These are phyloP conservation scores for Monosporascus sp. DNA, from an alignment of 2,329 filamentous ascomycete genomes.

Conservation along the genomic window DNA sequence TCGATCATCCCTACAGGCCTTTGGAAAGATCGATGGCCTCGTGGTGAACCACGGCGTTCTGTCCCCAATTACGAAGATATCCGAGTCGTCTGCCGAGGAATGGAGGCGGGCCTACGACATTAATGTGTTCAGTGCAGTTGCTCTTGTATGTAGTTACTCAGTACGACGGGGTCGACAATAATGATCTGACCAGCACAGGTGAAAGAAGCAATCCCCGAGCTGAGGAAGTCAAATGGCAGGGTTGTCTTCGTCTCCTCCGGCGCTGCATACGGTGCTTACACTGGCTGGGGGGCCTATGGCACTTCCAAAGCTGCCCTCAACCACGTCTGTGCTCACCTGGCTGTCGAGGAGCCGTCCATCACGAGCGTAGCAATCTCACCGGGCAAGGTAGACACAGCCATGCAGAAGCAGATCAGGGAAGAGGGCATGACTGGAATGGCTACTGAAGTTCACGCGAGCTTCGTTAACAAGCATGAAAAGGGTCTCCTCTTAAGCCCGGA, in stretches of 20 bases:
- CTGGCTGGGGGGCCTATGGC: slow-evolving; percentile 76
- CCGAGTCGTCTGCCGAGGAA: slow-evolving; percentile 61
- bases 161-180: background rate
- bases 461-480: slow-evolving; percentile 62
- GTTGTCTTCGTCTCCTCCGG: slow-evolving; percentile 80
- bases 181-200: slow-evolving; percentile 42
- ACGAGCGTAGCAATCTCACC: slow-evolving; percentile 70
- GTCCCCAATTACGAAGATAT: slow-evolving; percentile 68
- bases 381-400: slow-evolving; percentile 81
- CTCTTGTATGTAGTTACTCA: slow-evolving; percentile 52
- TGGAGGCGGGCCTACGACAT: slow-evolving; percentile 76
- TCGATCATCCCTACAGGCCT: slow-evolving; percentile 59
- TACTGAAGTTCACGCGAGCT: slow-evolving; percentile 57
- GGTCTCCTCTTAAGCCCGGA: slow-evolving; percentile 76
- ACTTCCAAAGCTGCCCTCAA: slow-evolving; percentile 81
- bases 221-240: slow-evolving; percentile 64
- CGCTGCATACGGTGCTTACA: slow-evolving; percentile 61
- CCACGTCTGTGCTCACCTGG: slow-evolving; percentile 68
- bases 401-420: slow-evolving; percentile 80
- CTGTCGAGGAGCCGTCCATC: slow-evolving; percentile 71
- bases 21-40: slow-evolving; percentile 71
- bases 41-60: slow-evolving; percentile 86
- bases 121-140: slow-evolving; percentile 81
- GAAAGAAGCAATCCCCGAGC: slow-evolving; percentile 63
- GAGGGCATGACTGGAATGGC: slow-evolving; percentile 46